Evolutionary conservation across 345 rosid genomes (phyloP).

Genomic region (Reutealis trisperma): DNA sequence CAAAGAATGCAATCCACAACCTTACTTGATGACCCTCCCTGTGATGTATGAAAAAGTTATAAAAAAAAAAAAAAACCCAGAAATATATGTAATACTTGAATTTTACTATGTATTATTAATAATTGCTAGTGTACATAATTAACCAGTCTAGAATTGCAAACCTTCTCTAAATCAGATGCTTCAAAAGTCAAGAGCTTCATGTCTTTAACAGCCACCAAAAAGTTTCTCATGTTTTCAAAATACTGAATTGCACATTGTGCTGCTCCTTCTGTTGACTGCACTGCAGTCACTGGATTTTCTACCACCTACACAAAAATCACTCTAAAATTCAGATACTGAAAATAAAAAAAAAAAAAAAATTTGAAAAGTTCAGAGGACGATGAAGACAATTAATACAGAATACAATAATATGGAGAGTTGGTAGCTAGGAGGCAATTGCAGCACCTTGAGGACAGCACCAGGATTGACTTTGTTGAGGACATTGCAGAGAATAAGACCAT

Average conservation of each 20-base stretch:
- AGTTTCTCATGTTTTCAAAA: slow-evolving; percentile 97
- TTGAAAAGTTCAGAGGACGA: neutral
- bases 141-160: slow-evolving; percentile 10
- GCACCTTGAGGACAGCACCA: slow-evolving; percentile 86
- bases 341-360: neutral
- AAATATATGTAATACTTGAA: neutral
- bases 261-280: slow-evolving; percentile 82
- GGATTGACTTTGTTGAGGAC: slow-evolving; percentile 96
- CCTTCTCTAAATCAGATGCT: slow-evolving; percentile 95
- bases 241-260: slow-evolving; percentile 98
- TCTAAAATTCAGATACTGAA: neutral
- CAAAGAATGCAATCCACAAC: slow-evolving; percentile 98
- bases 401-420: too few relatives aligned
- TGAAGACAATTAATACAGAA: too few relatives aligned
- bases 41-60: too few relatives aligned
- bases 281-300: slow-evolving; percentile 66
- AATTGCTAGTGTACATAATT: neutral
- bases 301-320: slow-evolving; percentile 54
- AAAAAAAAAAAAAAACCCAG: too few relatives aligned
- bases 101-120: neutral
- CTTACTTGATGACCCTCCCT: slow-evolving; percentile 96
- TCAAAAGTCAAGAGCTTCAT: slow-evolving; percentile 97
- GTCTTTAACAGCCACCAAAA: slow-evolving; percentile 81
- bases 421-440: too few relatives aligned
- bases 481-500: slow-evolving; percentile 94